Conservation (phyloP, 805 yeast genomes). For the Wickerhamiella alocasiicola region DNA sequence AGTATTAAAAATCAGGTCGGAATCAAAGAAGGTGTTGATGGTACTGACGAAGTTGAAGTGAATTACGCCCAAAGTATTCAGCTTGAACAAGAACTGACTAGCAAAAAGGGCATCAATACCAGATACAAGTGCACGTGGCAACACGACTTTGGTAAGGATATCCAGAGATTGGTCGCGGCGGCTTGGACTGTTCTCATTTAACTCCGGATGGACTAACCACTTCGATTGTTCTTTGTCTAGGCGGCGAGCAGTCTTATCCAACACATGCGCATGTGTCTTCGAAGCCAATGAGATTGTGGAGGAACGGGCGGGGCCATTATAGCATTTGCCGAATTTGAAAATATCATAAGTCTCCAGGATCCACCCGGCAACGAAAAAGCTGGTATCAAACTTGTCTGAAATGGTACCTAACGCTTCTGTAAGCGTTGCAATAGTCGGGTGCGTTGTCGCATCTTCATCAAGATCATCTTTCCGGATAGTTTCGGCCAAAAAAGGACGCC, state of each 20-base stretch:
- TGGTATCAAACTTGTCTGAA: conserved; percentile 12
- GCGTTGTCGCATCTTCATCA: not conserved
- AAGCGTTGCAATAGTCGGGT: not conserved
- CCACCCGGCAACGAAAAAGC: conserved; percentile 60
- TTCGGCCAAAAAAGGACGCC: conserved; percentile 40
- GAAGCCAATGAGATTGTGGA: not conserved
- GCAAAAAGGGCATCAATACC: conserved; percentile 69
- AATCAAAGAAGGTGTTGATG: conserved; percentile 37
- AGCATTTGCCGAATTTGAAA: not conserved
- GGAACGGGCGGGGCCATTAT: not conserved
- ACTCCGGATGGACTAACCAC: conserved; percentile 2
- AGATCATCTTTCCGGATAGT: conserved; percentile 33
- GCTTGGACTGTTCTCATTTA: not conserved
- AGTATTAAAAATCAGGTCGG: conserved; percentile 41
- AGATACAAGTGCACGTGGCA: conserved; percentile 70
- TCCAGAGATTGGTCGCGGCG: conserved; percentile 8
- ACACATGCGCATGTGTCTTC: not conserved
- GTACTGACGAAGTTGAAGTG: conserved; percentile 32
- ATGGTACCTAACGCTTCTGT: not conserved
- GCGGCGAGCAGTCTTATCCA: not conserved
- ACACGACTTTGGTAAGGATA: conserved; percentile 50
- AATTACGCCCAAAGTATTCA: conserved; percentile 32
- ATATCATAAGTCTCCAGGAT: conserved; percentile 59
- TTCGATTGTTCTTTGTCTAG: not conserved
- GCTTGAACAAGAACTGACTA: conserved; percentile 44